Evolutionary conservation across 768 basidiomycete species (phyloP).

Genomic region (Udeniomyces megalosporus): DNA sequence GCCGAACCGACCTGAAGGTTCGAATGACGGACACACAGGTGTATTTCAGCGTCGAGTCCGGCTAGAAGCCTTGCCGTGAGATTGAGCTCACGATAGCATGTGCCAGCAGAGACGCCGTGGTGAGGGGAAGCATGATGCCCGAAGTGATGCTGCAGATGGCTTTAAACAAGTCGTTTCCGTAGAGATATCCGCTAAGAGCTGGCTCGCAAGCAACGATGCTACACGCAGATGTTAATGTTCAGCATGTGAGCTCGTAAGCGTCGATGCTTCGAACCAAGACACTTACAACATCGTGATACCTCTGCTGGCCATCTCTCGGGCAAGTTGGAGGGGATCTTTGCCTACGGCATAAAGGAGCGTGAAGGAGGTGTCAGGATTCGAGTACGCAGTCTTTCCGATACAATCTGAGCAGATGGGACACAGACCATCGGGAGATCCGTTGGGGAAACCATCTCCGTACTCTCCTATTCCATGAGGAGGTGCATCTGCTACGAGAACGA

Average conservation of each 20-base stretch:
- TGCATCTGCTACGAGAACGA: constrained; percentile 13
- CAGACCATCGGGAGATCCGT: constrained; percentile 11
- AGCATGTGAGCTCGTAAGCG: too few species aligned
- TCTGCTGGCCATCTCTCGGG: constrained; percentile 10
- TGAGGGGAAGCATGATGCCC: constrained; percentile 14
- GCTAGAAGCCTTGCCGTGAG: too few species aligned
- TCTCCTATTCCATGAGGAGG: constrained; percentile 14
- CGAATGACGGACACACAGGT: too few species aligned
- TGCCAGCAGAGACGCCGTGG: constrained; percentile 11
- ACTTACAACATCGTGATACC: constrained; percentile 15
- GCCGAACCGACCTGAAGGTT: constrained; percentile 12
- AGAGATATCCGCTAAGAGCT: constrained; percentile 9
- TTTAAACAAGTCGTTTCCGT: constrained; percentile 12
- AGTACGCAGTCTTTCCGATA: neutral
- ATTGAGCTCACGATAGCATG: constrained; percentile 10
- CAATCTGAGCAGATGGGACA: neutral
- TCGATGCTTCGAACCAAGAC: neutral
- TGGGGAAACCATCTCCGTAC: constrained; percentile 11
- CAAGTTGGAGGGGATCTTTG: constrained; percentile 9
- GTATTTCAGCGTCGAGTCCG: too few species aligned
- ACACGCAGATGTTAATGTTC: too few species aligned
- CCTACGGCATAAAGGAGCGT: neutral
- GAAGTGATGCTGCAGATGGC: constrained; percentile 15
- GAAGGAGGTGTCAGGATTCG: neutral
- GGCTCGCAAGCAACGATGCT: constrained; percentile 16